Base-by-base conservation (phyloP, 129 eudicot genomes). In the Oenanthe sinensis region DNA sequence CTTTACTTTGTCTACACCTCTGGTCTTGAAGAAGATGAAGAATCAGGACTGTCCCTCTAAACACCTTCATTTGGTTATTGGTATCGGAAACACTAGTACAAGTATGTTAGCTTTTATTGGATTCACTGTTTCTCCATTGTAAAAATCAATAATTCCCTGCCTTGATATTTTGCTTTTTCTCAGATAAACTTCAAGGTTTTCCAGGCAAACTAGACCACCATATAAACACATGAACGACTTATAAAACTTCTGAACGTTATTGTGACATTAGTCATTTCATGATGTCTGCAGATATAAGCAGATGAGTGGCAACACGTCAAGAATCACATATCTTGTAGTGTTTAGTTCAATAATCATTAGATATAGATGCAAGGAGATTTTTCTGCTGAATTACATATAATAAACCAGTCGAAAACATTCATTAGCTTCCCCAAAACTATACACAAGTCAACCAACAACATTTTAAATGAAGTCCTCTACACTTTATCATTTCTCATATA, bases 41-140 rank as follows among this genome's bases (percentile, higher is more conserved):
- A 94, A 74, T 91, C 98, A 19, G 97, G 96, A 19, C 50, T 94
- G 84, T 94, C 98, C 46, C 98, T 94, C 48, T 91, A 85, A 85
- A 63, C 39, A 63, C 71, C 71, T 63, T 28, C 39, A 63, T 26
- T 8, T 28, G 19, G 7, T 26, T 11, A 28, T 10, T 63, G 69
- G 8, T 62, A n/a, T 68, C 79, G 86, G 75, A 83, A 48, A 79
- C 81, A 55, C 7, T 20, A 55, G 63, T 55, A 55, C 28, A 55
- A 55, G 65, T 12, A 22, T 55, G 65, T 55, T 55, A 22, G 28
- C 30, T 55, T 55, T 19, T 54, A 20, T 54, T 52, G 4, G 4
- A 50, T 50, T 19, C 17, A 52, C 60, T 52, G 60, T 19, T 20
- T 54, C 63, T 7, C 26, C n/a, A 2, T 20, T 54, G 63, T 54